These are phyloP conservation scores for Amauroascus niger DNA, from an alignment of 2,329 filamentous ascomycete genomes.

Conservation along the genomic window DNA sequence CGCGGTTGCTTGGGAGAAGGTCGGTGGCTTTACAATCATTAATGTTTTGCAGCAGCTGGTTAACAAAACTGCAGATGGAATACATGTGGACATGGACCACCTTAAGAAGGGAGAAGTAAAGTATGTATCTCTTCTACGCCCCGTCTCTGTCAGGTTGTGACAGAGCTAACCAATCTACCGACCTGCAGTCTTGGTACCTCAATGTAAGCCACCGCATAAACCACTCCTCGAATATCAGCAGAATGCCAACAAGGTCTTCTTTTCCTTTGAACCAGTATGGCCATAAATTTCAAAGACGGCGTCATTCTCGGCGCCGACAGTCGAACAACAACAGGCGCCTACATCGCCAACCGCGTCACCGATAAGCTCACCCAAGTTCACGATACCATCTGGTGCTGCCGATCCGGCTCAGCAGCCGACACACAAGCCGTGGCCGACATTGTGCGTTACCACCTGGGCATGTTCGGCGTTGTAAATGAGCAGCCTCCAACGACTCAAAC, in stretches of 20 bases:
- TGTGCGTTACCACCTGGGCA: slow-evolving; percentile 87
- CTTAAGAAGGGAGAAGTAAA: slow-evolving; percentile 99
- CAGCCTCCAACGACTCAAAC: slow-evolving; percentile 89
- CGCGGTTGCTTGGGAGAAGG: slow-evolving; percentile 18
- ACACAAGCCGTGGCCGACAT: slow-evolving; percentile 98
- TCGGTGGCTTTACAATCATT: slow-evolving; percentile 2
- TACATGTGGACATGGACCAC: slow-evolving; percentile 97
- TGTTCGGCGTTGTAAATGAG: slow-evolving; percentile 84
- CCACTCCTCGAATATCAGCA: slow-evolving; percentile 19
- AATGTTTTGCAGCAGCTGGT: slow-evolving; percentile 16
- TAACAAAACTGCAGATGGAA: slow-evolving; percentile 62
- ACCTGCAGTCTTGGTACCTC: slow-evolving; percentile 76
- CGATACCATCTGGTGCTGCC: slow-evolving; percentile 99
- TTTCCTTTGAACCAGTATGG: slow-evolving; percentile 64
- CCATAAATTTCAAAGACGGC: slow-evolving; percentile 96
- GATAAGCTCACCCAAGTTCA: slow-evolving; percentile 98
- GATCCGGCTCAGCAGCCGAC: slow-evolving; percentile 92
- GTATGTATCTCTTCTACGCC: slow-evolving; percentile 45
- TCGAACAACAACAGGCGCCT: slow-evolving; percentile 91
- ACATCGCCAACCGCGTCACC: slow-evolving; percentile 98
- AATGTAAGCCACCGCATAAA: slow-evolving; percentile 54
- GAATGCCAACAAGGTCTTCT: slow-evolving; percentile 22
- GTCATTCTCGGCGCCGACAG: slow-evolving; percentile 96
- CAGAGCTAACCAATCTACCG: background rate
- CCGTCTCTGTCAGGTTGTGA: background rate